These are phyloP conservation scores for Heliamphora exappendiculata DNA, from an alignment of 148 eudicot species.

Conservation along the genomic window DNA sequence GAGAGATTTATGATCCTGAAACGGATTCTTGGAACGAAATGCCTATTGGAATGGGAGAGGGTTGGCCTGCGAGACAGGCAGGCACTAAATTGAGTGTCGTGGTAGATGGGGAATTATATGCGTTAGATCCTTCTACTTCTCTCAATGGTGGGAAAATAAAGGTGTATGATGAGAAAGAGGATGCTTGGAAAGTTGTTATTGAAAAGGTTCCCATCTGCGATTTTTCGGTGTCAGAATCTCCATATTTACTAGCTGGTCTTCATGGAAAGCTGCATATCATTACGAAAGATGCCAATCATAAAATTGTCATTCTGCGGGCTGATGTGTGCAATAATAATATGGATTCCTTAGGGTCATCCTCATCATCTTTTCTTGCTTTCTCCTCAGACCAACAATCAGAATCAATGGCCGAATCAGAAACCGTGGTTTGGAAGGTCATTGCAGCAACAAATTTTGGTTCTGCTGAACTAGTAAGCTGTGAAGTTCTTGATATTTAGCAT, in stretches of 20 bases:
- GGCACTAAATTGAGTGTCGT: constrained; percentile 80
- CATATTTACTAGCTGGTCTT: constrained; percentile 73
- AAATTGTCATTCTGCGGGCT: constrained; percentile 59
- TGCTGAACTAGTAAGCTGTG: constrained; percentile 18
- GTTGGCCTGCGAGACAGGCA: constrained; percentile 97
- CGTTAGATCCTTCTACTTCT: constrained; percentile 71
- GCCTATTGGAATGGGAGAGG: constrained; percentile 97
- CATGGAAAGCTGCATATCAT: constrained; percentile 76
- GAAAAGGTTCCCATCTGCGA: constrained; percentile 49
- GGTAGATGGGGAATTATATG: constrained; percentile 71
- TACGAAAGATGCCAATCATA: constrained; percentile 54
- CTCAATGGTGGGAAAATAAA: constrained; percentile 66
- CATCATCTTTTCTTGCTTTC: constrained; percentile 15
- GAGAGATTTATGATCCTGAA: constrained; percentile 87
- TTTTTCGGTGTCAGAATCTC: constrained; percentile 58
- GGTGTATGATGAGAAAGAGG: constrained; percentile 64
- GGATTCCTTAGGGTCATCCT: constrained; percentile 14
- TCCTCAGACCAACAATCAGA: not conserved
- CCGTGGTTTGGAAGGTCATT: constrained; percentile 53
- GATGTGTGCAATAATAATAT: constrained; percentile 15
- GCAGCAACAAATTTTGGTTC: constrained; percentile 25
- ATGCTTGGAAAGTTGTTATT: constrained; percentile 65
- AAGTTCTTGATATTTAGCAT: constrained; percentile 12
- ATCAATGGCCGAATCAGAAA: constrained; percentile 15
- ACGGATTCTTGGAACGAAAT: constrained; percentile 78